Conservation (phyloP, 2,329 filamentous ascomycete genomes). For the Hymenoscyphus infarciens region DNA sequence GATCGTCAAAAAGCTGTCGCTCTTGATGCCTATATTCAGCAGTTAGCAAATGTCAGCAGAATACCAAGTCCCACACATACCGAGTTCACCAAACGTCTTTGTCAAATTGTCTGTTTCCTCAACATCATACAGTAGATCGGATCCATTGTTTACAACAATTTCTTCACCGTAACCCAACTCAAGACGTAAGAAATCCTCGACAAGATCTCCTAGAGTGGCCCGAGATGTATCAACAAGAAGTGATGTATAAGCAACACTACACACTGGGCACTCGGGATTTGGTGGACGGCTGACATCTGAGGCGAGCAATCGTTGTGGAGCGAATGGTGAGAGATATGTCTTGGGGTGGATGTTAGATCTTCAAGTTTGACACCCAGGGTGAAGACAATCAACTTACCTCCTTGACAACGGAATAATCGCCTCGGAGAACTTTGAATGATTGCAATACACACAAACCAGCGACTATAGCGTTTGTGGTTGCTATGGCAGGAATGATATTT, state of each 20-base stretch:
- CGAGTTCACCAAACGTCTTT: slow-evolving; percentile 76
- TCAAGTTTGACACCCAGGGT: background rate
- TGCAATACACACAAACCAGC: slow-evolving; percentile 89
- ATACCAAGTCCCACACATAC: slow-evolving; percentile 38
- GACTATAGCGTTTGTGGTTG: slow-evolving; percentile 95
- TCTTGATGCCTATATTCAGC: slow-evolving; percentile 54
- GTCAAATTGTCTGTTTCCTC: slow-evolving; percentile 83
- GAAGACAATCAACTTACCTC: slow-evolving; percentile 51
- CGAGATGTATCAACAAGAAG: slow-evolving; percentile 64
- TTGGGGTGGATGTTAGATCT: slow-evolving; percentile 30
- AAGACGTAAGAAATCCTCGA: slow-evolving; percentile 67
- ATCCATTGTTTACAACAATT: slow-evolving; percentile 71
- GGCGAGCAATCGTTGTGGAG: slow-evolving; percentile 54
- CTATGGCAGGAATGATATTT: slow-evolving; percentile 98
- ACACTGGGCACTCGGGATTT: slow-evolving; percentile 80
- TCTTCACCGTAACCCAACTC: slow-evolving; percentile 78
- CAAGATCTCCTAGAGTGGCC: slow-evolving; percentile 75
- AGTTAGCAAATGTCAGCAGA: slow-evolving; percentile 25
- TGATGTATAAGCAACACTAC: slow-evolving; percentile 67
- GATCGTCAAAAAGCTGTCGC: slow-evolving; percentile 75
- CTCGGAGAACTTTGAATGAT: slow-evolving; percentile 82
- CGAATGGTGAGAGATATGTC: slow-evolving; percentile 76
- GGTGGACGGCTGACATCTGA: slow-evolving; percentile 58
- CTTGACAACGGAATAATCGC: slow-evolving; percentile 66
- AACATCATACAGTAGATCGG: slow-evolving; percentile 79